Evolutionary conservation across 2,329 filamentous ascomycete species (phyloP), one percentile per base, ranked within the genome.

Genomic region (Colletotrichum tofieldiae): DNA sequence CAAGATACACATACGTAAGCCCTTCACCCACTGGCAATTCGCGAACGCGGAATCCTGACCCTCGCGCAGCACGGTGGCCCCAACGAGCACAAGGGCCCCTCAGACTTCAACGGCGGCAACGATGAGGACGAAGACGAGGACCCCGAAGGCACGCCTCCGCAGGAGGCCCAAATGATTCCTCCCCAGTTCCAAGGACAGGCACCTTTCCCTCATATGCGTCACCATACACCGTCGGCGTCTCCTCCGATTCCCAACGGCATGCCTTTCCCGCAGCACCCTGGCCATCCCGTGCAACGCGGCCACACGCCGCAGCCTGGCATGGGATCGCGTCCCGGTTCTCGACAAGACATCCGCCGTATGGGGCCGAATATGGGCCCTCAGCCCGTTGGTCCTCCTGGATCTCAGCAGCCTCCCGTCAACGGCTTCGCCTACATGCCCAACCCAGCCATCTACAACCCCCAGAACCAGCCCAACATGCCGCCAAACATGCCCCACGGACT

Each of bases 31-130:
- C 4, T 55, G 26, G 11, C 32, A 20, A 37, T 11, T 35, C 41
- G 29, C 41, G 7, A 66, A 51, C 37, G 45, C 52, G 29, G 60
- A 69, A 71, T 76, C 69, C 78, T 73, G 63, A 61, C 32, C 26
- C 51, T 62, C 18, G 54, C 54, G 63, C 81, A 98, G 95, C 97
- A 97, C 86, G 95, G 95, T 78, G 93, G 91, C 71, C 93, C 95
- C 55, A 97, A 96, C 82, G 96, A 99, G 82, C 96, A 98, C 84
- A 99, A 98, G 84, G 96, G 96, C 2, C 96, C 96, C 0, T 89
- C 90, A 66, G 96, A 99, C 83, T 99, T 98, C 83, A 93, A 93
- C 79, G 94, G 94, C 75, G 93, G 93, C 74, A 93, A 93, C 76
- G 94, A 96, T 64, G 95, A 98, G 61, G 95, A 97, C 20, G 94